Conservation (phyloP, 768 basidiomycete genomes). For the Russula lepida region DNA sequence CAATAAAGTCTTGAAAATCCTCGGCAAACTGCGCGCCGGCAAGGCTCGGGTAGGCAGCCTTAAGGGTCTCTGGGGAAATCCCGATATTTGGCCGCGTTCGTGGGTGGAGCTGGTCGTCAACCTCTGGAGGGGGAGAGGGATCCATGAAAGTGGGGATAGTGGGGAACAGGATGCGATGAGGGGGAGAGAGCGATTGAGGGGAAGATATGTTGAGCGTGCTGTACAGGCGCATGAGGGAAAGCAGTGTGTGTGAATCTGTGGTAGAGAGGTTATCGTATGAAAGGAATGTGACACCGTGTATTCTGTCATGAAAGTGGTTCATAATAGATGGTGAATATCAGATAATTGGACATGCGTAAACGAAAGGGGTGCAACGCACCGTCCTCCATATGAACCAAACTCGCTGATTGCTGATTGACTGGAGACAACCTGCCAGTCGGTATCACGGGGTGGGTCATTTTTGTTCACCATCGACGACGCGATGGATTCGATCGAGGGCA, state of each 20-base stretch:
- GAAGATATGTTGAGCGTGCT: constrained; percentile 43
- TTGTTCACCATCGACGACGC: constrained; percentile 32
- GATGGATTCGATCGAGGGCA: constrained; percentile 51
- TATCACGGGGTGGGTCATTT: constrained; percentile 37
- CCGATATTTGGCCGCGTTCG: constrained; percentile 30
- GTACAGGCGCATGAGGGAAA: constrained; percentile 73
- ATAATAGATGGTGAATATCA: not conserved
- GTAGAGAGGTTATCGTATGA: constrained; percentile 27
- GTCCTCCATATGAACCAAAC: constrained; percentile 27
- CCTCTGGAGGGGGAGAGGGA: constrained; percentile 24
- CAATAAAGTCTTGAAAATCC: constrained; percentile 72
- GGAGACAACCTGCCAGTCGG: constrained; percentile 44
- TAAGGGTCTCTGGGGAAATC: constrained; percentile 28
- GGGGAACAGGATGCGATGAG: constrained; percentile 61
- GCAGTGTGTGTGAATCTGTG: constrained; percentile 57
- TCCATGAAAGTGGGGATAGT: constrained; percentile 54
- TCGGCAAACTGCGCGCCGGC: constrained; percentile 51
- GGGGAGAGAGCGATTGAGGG: constrained; percentile 21
- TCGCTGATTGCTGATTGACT: constrained; percentile 21
- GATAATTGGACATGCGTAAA: not conserved
- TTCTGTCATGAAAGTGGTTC: constrained; percentile 29
- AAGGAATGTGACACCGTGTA: constrained; percentile 58
- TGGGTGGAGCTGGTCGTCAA: constrained; percentile 22
- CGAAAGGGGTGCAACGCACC: constrained; percentile 20
- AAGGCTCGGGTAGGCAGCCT: constrained; percentile 66